phyloP scores from a whole-genome alignment of 108 stramenopile species.

The Nannochloropsis gaditana region DNA sequence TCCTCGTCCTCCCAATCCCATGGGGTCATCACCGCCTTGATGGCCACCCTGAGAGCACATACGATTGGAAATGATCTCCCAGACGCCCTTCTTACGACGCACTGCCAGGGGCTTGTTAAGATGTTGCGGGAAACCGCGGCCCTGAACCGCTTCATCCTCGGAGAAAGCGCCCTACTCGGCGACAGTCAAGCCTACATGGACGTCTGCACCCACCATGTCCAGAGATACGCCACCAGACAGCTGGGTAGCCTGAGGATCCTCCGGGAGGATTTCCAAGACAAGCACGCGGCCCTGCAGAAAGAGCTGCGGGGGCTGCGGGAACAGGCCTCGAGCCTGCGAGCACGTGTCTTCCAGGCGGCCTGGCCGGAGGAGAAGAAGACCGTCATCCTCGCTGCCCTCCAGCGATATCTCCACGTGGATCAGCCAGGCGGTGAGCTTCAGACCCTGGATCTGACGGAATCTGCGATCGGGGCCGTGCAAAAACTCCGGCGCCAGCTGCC shows the following conservation, averaged over 20 bases:
- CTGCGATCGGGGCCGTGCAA: not conserved
- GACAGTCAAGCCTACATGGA: conserved; percentile 16
- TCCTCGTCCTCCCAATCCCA: too few relatives aligned
- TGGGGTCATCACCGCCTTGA: not conserved
- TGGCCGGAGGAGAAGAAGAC: not conserved
- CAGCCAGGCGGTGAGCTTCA: not conserved
- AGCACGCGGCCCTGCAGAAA: conserved; percentile 16
- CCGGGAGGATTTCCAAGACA: not conserved
- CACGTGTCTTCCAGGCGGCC: not conserved
- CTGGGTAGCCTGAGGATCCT: not conserved
- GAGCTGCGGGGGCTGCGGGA: not conserved
- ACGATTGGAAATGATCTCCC: not conserved
- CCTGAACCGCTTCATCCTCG: not conserved
- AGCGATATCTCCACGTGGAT: not conserved
- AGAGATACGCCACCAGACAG: not conserved
- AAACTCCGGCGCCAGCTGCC: not conserved
- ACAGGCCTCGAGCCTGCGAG: not conserved
- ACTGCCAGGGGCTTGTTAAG: not conserved
- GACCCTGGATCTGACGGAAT: not conserved
- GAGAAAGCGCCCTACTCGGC: not conserved
- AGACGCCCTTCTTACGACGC: not conserved
- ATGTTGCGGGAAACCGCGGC: not conserved
- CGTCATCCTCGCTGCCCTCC: not conserved
- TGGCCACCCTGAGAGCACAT: not conserved
- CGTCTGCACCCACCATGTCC: not conserved